Base-by-base conservation (phyloP, 2,329 filamentous ascomycete genomes). In the Metarhizium anisopliae region DNA sequence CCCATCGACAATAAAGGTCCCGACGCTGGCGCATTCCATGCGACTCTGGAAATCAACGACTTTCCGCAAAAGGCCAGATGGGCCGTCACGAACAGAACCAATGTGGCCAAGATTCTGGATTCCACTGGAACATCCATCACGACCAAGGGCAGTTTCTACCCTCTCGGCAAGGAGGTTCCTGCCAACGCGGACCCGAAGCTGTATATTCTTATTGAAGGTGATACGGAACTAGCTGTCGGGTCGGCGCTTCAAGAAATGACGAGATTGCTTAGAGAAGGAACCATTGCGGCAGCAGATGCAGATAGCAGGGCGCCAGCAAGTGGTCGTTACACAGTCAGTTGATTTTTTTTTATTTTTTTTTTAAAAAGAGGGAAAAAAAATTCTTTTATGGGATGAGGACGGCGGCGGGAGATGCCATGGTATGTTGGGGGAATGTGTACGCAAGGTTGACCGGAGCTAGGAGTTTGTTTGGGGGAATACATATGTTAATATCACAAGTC, bases 1-100 rank as follows among this genome's bases (percentile, higher is more conserved):
- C 91, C 94, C 7, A 95, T 96, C 68, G 94, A 99, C 76, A 99
- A 99, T 75, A 96, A 96, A 72, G 94, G 94, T 1, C 94, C 94
- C 0, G 94, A 99, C 70, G 94, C 94, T 3, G 94, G 94, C 53
- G 91, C 92, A 0, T 99, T 91, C 80, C 94, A 99, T 70, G 92
- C 94, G 16, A 97, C 93, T 4, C 79, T 99, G 59, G 94, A 97
- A 72, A 99, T 99, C 82, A 99, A 99, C 72, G 94, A 99, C 73
- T 97, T 97, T 72, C 94, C 94, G 38, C 94, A 99, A 70, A 97
- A 96, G 78, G 94, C 94, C 60, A 84, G 94, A 64, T 99, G 94
- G 94, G 93, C 91, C 11, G 94, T 99, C 74, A 99, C 94, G 43
- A 99, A 99, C 71, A 85, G 94, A 61, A 97, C 94, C 40, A 99